These are phyloP conservation scores for Oldenlandia corymbosa DNA, from an alignment of 257 asterid species.

Conservation along the genomic window DNA sequence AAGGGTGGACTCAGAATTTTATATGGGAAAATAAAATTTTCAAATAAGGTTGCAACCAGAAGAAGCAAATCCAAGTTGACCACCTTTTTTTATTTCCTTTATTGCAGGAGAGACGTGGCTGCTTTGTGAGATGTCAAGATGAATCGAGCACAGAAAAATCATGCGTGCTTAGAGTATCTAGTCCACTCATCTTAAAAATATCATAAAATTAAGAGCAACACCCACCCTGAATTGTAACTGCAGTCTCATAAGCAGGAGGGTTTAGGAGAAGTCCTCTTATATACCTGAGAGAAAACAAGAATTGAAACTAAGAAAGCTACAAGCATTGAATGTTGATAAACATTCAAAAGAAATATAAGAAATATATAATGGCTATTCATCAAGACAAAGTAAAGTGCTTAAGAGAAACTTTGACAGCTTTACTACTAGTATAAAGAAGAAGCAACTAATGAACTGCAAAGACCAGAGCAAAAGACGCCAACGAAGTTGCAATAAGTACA, in stretches of 20 bases:
- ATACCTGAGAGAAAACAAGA: constrained; percentile 44
- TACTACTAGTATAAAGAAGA: not conserved
- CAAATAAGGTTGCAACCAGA: not conserved
- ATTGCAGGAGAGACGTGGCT: not conserved
- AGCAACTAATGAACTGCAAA: not conserved
- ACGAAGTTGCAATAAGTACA: not conserved
- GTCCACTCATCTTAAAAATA: not conserved
- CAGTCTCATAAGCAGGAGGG: constrained; percentile 90
- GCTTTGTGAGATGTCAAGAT: not conserved
- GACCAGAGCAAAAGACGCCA: not conserved
- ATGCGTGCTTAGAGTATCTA: not conserved
- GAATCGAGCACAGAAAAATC: not conserved
- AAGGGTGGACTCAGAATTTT: not conserved
- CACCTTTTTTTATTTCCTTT: not conserved
- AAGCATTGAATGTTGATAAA: not conserved
- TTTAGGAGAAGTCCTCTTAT: constrained; percentile 86
- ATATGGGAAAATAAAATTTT: not conserved
- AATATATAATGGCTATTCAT: too few species aligned
- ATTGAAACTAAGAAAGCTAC: constrained; percentile 13
- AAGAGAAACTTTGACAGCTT: not conserved
- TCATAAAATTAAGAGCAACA: not conserved
- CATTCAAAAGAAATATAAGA: not conserved
- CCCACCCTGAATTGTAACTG: constrained; percentile 72
- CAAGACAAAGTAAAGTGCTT: not conserved
- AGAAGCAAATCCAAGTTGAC: not conserved